Evolutionary conservation across 371 early-diverging fungal species (phyloP).

Genomic region (Blastocladiella emersonii): DNA sequence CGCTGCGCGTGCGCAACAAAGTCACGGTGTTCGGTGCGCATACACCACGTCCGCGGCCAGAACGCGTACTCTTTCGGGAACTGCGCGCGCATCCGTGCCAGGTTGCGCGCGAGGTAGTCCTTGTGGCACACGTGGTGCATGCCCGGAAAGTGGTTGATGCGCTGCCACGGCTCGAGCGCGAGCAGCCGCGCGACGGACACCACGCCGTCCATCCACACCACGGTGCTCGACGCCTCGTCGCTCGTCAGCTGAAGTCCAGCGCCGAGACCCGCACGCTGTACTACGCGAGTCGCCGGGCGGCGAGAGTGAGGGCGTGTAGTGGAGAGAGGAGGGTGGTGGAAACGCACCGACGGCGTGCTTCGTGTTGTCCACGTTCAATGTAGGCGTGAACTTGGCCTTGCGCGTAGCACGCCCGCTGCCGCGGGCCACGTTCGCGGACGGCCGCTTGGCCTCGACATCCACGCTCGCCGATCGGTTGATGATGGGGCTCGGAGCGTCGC

Average conservation of each 20-base stretch:
- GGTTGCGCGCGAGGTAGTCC: slow-evolving; percentile 32
- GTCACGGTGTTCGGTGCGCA: slow-evolving; percentile 20
- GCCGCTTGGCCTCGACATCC: no score
- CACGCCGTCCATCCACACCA: neutral
- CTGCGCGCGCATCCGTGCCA: slow-evolving; percentile 19
- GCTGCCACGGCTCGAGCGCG: neutral
- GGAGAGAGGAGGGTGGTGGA: no score
- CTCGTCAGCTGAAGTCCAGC: no score
- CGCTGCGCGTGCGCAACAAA: neutral
- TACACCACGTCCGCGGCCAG: slow-evolving; percentile 29
- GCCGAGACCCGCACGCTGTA: no score
- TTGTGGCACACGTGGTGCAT: slow-evolving; percentile 42
- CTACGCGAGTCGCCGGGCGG: no score
- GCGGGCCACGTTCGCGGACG: no score
- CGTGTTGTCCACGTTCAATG: no score
- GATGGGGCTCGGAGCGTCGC: no score
- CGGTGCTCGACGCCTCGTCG: neutral
- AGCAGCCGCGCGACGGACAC: neutral
- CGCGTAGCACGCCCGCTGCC: no score
- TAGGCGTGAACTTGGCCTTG: neutral
- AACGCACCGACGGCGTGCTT: no score
- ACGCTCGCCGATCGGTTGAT: no score
- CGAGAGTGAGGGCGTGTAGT: no score
- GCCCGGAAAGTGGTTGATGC: slow-evolving; percentile 40
- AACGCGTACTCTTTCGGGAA: slow-evolving; percentile 35